These are phyloP conservation scores for Salix caprea DNA, from an alignment of 345 rosid species.

Conservation along the genomic window DNA sequence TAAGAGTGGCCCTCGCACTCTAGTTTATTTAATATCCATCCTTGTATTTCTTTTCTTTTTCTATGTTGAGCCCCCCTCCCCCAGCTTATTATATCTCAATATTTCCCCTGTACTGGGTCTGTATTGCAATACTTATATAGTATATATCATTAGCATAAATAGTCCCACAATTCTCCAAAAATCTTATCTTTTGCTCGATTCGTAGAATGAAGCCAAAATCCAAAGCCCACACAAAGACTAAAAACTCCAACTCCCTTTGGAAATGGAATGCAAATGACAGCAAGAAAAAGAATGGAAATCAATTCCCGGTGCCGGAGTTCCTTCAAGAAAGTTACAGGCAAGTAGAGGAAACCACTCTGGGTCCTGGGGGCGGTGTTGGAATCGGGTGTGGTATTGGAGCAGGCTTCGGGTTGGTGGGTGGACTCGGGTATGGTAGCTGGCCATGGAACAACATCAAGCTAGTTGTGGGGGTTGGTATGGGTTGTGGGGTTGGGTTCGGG, in stretches of 20 bases:
- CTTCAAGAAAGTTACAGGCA: conserved; percentile 28
- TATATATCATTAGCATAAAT: background rate
- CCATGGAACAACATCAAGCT: conserved; percentile 36
- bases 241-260: conserved; percentile 28
- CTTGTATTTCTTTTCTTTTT: no score
- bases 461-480: conserved; percentile 45
- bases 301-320: conserved; percentile 34
- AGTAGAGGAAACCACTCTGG: conserved; percentile 29
- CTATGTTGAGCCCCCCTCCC: no score
- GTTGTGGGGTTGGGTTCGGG: conserved; percentile 56
- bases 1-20: no score
- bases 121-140: no score
- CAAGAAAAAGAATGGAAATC: conserved; percentile 16
- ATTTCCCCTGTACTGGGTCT: no score
- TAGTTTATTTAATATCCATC: no score
- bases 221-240: background rate
- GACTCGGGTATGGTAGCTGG: conserved; percentile 41
- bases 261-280: conserved; percentile 18
- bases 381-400: conserved; percentile 51
- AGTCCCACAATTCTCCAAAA: background rate
- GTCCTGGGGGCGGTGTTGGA: conserved; percentile 54
- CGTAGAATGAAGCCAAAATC: background rate
- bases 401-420: conserved; percentile 50
- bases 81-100: no score
- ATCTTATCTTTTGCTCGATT: background rate